These are phyloP conservation scores for Aureobasidium sp. DNA, from an alignment of 2,329 filamentous ascomycete genomes.

Conservation along the genomic window DNA sequence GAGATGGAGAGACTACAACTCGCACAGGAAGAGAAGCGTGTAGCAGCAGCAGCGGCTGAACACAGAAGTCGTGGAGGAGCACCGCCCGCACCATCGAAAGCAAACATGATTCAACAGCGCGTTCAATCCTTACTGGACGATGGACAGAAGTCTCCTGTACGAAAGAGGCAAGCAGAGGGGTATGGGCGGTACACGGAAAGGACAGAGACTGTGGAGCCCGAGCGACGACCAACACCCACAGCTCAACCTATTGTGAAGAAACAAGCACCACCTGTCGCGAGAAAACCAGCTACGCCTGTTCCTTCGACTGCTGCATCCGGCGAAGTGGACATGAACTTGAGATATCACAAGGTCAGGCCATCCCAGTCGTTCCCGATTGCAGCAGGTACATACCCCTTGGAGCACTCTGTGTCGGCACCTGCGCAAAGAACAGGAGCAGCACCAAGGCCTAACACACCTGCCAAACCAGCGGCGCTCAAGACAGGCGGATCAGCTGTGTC, in stretches of 20 bases:
- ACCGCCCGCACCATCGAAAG: constrained; percentile 56
- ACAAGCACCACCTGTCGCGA: constrained; percentile 21
- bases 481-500: constrained; percentile 34
- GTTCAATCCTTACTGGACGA: constrained; percentile 82
- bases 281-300: constrained; percentile 20
- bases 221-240: neutral
- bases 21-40: constrained; percentile 81
- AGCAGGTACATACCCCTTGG: neutral
- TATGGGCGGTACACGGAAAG: constrained; percentile 78
- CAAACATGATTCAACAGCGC: constrained; percentile 83
- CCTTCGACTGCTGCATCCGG: neutral
- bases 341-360: constrained; percentile 20
- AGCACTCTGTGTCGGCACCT: constrained; percentile 20
- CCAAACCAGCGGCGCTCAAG: constrained; percentile 54
- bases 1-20: constrained; percentile 79
- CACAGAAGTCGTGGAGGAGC: constrained; percentile 67
- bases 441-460: constrained; percentile 49
- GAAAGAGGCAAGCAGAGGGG: constrained; percentile 71
- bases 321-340: constrained; percentile 21
- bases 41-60: constrained; percentile 81
- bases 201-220: neutral
- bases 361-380: constrained; percentile 9
- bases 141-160: constrained; percentile 52
- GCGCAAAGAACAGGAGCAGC: constrained; percentile 19
- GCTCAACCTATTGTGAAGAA: neutral